These are phyloP conservation scores for Trichoderma guizhouense DNA, from an alignment of 2,329 filamentous ascomycete genomes.

Conservation along the genomic window DNA sequence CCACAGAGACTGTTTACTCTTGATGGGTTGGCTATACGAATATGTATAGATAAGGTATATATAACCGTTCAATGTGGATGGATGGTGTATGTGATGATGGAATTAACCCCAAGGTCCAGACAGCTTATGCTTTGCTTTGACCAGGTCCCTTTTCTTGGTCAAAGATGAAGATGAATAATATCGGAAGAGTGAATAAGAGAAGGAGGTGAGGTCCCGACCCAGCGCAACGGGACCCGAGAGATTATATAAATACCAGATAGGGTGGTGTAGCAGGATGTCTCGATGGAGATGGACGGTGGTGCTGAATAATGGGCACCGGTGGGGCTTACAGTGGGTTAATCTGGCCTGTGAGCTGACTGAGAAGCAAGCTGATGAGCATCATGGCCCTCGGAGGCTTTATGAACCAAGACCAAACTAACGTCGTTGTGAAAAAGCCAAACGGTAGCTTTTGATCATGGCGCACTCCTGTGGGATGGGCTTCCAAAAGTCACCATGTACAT, in stretches of 20 bases:
- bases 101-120: background rate
- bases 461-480: background rate
- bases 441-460: background rate
- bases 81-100: background rate
- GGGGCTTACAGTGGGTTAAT: background rate
- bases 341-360: constrained; percentile 7
- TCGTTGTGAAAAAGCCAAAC: background rate
- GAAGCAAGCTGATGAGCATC: background rate
- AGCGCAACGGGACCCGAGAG: constrained; percentile 10
- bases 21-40: background rate
- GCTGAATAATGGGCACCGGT: constrained; percentile 9
- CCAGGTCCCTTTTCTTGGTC: background rate
- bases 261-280: background rate
- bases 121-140: background rate
- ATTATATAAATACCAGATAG: constrained; percentile 10
- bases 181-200: background rate
- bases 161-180: background rate
- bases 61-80: background rate
- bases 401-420: background rate
- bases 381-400: background rate
- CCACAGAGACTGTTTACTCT: background rate
- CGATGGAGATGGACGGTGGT: background rate
- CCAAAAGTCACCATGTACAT: background rate
- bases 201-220: background rate
- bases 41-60: background rate